Evolutionary conservation across 176 grass and related monocot genomes (phyloP).

Genomic region (Elaeis guineensis): DNA sequence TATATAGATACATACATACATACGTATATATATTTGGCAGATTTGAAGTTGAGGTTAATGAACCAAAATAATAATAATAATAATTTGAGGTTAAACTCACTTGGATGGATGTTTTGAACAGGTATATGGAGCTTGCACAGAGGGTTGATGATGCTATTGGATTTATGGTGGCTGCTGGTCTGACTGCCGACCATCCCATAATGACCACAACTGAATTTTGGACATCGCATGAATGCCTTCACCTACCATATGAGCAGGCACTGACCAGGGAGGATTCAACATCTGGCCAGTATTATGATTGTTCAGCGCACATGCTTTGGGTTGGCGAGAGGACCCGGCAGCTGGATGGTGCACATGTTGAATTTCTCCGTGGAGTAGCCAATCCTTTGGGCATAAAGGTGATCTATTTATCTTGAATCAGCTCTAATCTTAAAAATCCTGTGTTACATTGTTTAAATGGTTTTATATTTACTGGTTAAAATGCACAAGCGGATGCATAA

Average conservation of each 20-base stretch:
- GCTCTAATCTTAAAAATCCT: no score
- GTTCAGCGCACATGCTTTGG: slow-evolving; percentile 2
- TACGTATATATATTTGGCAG: no score
- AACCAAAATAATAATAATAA: no score
- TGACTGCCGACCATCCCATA: slow-evolving; percentile 9
- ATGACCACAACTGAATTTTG: slow-evolving; percentile 8
- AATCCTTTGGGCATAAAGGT: slow-evolving; percentile 11
- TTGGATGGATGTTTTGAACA: neutral
- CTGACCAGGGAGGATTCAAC: slow-evolving; percentile 12
- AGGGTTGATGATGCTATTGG: slow-evolving; percentile 8
- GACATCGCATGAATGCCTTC: slow-evolving; percentile 11
- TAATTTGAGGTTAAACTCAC: no score
- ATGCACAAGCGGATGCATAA: no score
- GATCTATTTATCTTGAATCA: neutral
- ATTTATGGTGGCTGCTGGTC: slow-evolving; percentile 8
- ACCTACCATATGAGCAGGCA: slow-evolving; percentile 12
- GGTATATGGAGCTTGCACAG: slow-evolving; percentile 13
- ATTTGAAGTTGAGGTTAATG: no score
- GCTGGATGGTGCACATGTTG: slow-evolving; percentile 7
- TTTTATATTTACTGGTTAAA: no score
- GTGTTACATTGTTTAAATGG: no score
- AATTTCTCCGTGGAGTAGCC: slow-evolving; percentile 10
- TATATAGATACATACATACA: no score
- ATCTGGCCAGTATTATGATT: slow-evolving; percentile 5
- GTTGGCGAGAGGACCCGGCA: slow-evolving; percentile 10